These are phyloP conservation scores for Hsuehochloa calcarea DNA, from an alignment of 176 grass and related monocot genomes.

Conservation along the genomic window DNA sequence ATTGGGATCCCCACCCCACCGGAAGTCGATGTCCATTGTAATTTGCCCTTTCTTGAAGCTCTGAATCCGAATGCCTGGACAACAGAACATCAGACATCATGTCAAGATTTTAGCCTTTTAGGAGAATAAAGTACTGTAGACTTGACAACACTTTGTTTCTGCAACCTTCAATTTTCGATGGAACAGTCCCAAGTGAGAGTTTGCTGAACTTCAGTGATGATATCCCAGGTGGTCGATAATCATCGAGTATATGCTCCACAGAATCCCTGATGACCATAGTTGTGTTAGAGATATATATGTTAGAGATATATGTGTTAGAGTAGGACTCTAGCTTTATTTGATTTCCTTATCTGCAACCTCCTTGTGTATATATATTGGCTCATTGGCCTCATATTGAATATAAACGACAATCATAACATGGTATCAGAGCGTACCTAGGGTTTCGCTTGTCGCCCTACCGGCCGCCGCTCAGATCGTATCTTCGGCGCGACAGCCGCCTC, in stretches of 20 bases:
- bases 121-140: not conserved
- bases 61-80: slow-evolving; percentile 78
- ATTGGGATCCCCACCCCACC: slow-evolving; percentile 89
- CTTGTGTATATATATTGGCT: too few species aligned
- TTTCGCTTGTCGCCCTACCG: too few species aligned
- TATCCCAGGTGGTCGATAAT: slow-evolving; percentile 79
- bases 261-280: slow-evolving; percentile 91
- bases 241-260: slow-evolving; percentile 86
- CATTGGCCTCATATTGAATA: too few species aligned
- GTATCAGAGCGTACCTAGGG: too few species aligned
- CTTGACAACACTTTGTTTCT: not conserved
- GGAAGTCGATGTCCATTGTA: slow-evolving; percentile 90
- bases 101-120: not conserved
- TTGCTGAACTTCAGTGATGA: slow-evolving; percentile 92
- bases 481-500: too few species aligned
- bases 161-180: slow-evolving; percentile 95
- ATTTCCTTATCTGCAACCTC: too few species aligned
- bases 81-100: slow-evolving; percentile 15
- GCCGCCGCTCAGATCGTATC: too few species aligned
- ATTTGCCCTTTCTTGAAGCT: slow-evolving; percentile 83
- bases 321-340: too few species aligned
- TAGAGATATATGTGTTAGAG: too few species aligned
- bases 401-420: too few species aligned
- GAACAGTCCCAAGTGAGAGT: slow-evolving; percentile 79
- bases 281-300: too few species aligned